Evolutionary conservation across 2,329 filamentous ascomycete genomes (phyloP).

Genomic region (Ophiostoma montium): DNA sequence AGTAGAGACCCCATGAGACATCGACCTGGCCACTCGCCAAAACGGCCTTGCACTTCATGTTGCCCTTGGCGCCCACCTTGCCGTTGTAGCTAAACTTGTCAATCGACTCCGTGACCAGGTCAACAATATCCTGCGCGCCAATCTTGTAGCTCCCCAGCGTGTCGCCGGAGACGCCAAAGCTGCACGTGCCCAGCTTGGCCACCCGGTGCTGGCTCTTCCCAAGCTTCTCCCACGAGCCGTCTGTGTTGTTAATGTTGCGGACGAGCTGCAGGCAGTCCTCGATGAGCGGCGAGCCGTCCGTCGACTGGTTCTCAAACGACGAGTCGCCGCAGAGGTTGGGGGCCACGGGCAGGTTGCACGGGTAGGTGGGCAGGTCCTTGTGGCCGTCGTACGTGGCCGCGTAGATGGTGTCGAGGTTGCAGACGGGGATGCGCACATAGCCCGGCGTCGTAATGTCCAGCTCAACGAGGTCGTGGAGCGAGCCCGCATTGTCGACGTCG

Average conservation of each 20-base stretch:
- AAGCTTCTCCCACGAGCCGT: conserved; percentile 8
- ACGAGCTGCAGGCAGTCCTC: conserved; percentile 23
- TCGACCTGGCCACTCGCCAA: neutral
- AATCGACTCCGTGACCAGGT: conserved; percentile 21
- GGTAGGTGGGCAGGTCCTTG: conserved; percentile 16
- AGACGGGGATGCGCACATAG: conserved; percentile 25
- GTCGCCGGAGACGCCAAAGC: conserved; percentile 21
- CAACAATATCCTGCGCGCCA: conserved; percentile 23
- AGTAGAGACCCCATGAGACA: neutral
- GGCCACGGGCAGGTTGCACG: conserved; percentile 20
- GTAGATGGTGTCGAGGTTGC: conserved; percentile 19
- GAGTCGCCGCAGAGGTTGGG: conserved; percentile 18
- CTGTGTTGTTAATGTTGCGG: conserved; percentile 17
- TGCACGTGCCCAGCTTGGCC: conserved; percentile 17
- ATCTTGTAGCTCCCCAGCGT: conserved; percentile 17
- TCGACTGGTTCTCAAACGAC: conserved; percentile 22
- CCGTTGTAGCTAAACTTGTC: conserved; percentile 16
- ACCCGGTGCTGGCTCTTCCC: conserved; percentile 16
- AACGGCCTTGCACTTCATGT: neutral
- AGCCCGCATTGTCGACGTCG: conserved; percentile 15
- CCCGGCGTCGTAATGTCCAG: conserved; percentile 22
- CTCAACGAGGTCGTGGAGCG: conserved; percentile 16
- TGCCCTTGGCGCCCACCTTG: neutral
- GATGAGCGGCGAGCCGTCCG: conserved; percentile 20
- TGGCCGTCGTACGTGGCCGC: conserved; percentile 17